Conservation (phyloP, 495 filamentous ascomycete genomes). For the Penicillium manginii region DNA sequence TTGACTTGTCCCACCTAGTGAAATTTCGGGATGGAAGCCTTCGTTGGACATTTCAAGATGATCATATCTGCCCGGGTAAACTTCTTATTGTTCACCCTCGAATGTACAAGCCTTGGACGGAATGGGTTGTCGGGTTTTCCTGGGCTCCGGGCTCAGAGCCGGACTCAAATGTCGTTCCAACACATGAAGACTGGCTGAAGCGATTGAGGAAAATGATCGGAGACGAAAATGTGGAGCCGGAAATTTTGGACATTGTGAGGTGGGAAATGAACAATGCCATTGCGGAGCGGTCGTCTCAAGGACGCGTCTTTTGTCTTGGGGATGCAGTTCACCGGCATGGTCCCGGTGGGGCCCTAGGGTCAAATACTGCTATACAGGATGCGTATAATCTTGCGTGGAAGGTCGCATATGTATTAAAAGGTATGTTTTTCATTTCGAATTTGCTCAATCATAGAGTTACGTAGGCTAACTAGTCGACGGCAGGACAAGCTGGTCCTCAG, state of each 20-base stretch:
- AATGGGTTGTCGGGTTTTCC: constrained; percentile 50
- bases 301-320: constrained; percentile 45
- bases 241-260: constrained; percentile 43
- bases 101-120: constrained; percentile 53
- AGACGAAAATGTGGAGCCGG: constrained; percentile 38
- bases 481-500: background rate
- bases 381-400: constrained; percentile 60
- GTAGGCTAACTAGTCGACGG: background rate
- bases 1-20: constrained; percentile 51
- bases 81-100: constrained; percentile 29
- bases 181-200: constrained; percentile 27
- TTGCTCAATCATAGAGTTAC: too few species aligned
- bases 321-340: constrained; percentile 58
- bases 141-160: constrained; percentile 17
- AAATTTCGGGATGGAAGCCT: constrained; percentile 49
- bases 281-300: constrained; percentile 41
- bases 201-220: constrained; percentile 47
- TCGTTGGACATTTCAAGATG: constrained; percentile 53
- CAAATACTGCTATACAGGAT: constrained; percentile 57
- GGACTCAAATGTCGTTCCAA: constrained; percentile 31
- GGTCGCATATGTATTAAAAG: constrained; percentile 48
- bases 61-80: constrained; percentile 13
- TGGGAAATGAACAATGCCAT: constrained; percentile 55
- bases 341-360: constrained; percentile 50
- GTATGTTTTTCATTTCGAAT: constrained; percentile 12